Percentiles rank a stretch among this genome's conserved stretches.
These are phyloP conservation scores for Trichoderma parareesei DNA, from an alignment of 495 filamentous ascomycete species.

Conservation along the genomic window DNA sequence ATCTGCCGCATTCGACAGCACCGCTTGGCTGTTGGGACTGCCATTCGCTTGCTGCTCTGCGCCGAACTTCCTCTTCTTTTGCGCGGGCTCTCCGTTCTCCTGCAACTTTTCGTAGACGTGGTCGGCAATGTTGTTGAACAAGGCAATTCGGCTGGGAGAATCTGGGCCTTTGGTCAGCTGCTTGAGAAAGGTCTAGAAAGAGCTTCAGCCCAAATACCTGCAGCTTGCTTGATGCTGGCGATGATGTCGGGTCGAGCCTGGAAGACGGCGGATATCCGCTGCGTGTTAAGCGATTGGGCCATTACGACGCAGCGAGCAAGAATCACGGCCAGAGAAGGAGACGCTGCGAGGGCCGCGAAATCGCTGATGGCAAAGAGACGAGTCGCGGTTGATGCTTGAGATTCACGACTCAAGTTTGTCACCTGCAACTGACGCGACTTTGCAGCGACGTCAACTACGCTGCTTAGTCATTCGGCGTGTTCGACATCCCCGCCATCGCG, in stretches of 20 bases:
- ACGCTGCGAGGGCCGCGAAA: background rate
- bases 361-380: background rate
- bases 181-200: constrained; percentile 3
- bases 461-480: background rate
- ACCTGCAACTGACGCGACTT: background rate
- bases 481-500: background rate
- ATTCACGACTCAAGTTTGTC: background rate
- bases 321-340: background rate
- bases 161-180: constrained; percentile 25
- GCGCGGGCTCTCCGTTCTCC: constrained; percentile 28
- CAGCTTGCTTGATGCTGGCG: constrained; percentile 34
- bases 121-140: constrained; percentile 48
- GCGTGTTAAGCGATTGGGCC: constrained; percentile 24
- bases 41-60: constrained; percentile 23
- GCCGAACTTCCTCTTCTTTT: constrained; percentile 45
- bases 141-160: constrained; percentile 32
- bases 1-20: constrained; percentile 24
- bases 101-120: constrained; percentile 36
- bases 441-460: background rate
- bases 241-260: constrained; percentile 37
- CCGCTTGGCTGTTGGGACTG: constrained; percentile 13
- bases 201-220: constrained; percentile 23
- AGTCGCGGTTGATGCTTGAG: background rate
- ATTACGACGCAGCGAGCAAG: background rate
- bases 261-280: constrained; percentile 36